Base-by-base conservation (phyloP, 805 yeast genomes). In the Danielozyma ontarioensis region DNA sequence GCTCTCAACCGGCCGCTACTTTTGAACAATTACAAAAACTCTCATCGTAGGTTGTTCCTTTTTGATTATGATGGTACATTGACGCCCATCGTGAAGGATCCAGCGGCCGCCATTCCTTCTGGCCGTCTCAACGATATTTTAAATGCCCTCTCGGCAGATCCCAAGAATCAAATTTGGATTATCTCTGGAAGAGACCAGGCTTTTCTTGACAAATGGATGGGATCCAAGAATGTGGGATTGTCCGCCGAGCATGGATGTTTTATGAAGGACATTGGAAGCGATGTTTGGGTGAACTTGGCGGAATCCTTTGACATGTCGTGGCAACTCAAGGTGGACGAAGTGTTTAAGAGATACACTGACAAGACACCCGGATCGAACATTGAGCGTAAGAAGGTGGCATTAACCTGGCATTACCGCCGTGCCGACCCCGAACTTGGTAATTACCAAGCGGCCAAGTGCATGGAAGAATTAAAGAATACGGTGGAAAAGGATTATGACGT, bases 191-290 rank as follows among this genome's bases (percentile, higher is more conserved):
- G 99, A 46, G 99, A 93, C 57, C 95, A 85, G 62, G 75, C 69
- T 32, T 93, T 93, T 51, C 70, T 93, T 48, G 94, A 83, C 41
- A 77, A 79, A 59, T 88, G 96, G 93, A 64, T 89, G 41, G 97
- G 97, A 5, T 50, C 72, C 2, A 72, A 72, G 41, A 67, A 74
- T 36, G 63, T 93, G 22, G 96, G 97, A 1, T 68, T 93, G 34
- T 81, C 94, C 37, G 97, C 98, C 0, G 99, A 93, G 54, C 99
- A 93, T 57, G 99, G 99, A 5, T 90, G 97, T 51, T 93, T 93
- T 51, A 74, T 90, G 73, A 83, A 83, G 52, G 81, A 76, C 43
- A 73, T 81, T n/a, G 78, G 78, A 7, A 51, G 68, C 2, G 58
- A 62, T 11, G 59, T 70, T 11, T 93, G 99, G 99, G 74, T 77